Evolutionary conservation across 2,329 filamentous ascomycete species (phyloP).

Genomic region (Neofusicoccum cordaticola): DNA sequence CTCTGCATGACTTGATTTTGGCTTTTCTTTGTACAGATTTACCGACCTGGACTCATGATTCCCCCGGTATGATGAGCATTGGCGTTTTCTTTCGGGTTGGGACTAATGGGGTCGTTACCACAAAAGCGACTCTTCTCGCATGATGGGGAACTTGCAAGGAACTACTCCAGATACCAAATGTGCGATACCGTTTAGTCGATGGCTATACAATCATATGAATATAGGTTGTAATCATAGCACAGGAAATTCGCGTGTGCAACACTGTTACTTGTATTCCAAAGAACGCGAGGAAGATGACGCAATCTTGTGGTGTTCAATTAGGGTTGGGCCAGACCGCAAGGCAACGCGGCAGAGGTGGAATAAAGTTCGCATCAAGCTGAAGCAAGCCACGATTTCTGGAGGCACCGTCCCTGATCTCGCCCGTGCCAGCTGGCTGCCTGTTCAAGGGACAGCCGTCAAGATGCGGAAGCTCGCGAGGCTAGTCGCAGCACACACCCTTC

Average conservation of each 20-base stretch:
- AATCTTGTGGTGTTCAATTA: too few relatives aligned
- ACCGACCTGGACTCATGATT: neutral
- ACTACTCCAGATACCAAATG: neutral
- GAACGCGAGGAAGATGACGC: neutral
- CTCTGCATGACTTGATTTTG: neutral
- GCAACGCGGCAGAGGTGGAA: neutral
- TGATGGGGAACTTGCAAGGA: too few relatives aligned
- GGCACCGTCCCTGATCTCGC: neutral
- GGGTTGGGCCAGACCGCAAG: too few relatives aligned
- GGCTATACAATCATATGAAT: neutral
- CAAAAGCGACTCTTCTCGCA: too few relatives aligned
- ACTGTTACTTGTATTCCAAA: neutral
- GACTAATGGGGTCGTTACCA: neutral
- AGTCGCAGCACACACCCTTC: neutral
- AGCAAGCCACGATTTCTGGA: neutral
- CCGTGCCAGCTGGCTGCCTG: neutral
- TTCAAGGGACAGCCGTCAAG: neutral
- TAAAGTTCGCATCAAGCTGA: neutral
- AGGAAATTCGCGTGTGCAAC: too few relatives aligned
- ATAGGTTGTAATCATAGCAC: neutral
- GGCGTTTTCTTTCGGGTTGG: neutral
- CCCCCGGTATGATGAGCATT: neutral
- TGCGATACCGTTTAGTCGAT: neutral
- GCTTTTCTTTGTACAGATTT: constrained; percentile 2
- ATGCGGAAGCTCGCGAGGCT: neutral